phyloP scores from a whole-genome alignment of 129 eudicot genomes.

The Cynara cardunculus region DNA sequence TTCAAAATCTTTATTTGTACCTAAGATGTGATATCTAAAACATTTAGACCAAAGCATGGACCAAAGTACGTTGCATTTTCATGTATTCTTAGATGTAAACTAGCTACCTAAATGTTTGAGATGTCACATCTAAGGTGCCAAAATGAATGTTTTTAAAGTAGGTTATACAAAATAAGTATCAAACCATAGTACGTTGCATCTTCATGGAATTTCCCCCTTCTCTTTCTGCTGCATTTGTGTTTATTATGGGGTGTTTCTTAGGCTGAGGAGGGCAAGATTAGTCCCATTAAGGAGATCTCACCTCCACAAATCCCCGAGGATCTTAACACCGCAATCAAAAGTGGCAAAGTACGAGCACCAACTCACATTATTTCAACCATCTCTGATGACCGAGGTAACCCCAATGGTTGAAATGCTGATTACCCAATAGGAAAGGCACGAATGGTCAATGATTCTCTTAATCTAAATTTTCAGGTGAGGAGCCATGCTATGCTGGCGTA shows the following conservation, averaged over 20 bases:
- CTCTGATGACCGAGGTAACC: slow-evolving; percentile 72
- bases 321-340: slow-evolving; percentile 79
- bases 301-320: slow-evolving; percentile 97
- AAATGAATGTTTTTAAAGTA: neutral
- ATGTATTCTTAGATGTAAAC: neutral
- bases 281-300: slow-evolving; percentile 63
- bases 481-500: slow-evolving; percentile 91
- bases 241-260: slow-evolving; percentile 1
- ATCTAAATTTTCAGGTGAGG: slow-evolving; percentile 57
- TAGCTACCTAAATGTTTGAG: neutral
- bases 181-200: no score
- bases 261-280: slow-evolving; percentile 68
- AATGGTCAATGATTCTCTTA: neutral
- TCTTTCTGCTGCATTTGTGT: no score
- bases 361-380: slow-evolving; percentile 91
- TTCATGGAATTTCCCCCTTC: neutral
- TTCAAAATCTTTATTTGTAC: neutral
- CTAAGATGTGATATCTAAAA: no score
- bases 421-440: neutral
- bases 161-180: neutral
- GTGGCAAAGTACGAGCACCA: slow-evolving; percentile 96
- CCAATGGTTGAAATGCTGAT: neutral
- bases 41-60: neutral
- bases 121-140: neutral
- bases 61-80: neutral